Percentiles rank a stretch among this genome's conserved stretches.
Conservation (phyloP, 257 asterid genomes). For the Apocynum venetum region DNA sequence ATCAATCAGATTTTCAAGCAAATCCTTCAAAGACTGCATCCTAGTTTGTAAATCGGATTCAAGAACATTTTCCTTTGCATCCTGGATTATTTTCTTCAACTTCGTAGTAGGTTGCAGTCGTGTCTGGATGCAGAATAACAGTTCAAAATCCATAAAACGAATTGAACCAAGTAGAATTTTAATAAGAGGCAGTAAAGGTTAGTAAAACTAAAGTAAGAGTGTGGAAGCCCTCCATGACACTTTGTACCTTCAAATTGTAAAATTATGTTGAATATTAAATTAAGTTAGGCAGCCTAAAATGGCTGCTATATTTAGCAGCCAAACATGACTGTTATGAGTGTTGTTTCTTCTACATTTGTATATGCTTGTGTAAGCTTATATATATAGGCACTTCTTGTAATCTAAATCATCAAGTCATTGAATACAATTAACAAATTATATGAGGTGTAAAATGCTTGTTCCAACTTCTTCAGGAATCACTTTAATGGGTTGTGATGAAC, state of each 20-base stretch:
- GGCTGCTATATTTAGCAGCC: too few species aligned
- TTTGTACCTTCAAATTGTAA: not conserved
- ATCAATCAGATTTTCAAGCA: constrained; percentile 50
- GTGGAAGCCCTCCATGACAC: not conserved
- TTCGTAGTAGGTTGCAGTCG: constrained; percentile 70
- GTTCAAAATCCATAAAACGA: not conserved
- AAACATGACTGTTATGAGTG: too few species aligned
- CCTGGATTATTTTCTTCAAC: constrained; percentile 77
- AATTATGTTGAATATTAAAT: not conserved
- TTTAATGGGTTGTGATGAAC: not conserved
- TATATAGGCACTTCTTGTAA: too few species aligned
- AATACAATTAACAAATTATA: too few species aligned
- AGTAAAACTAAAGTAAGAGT: not conserved
- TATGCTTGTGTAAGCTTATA: too few species aligned
- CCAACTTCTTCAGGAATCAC: not conserved
- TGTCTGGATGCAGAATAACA: constrained; percentile 41
- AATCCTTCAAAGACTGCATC: constrained; percentile 82
- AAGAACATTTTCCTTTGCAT: constrained; percentile 57
- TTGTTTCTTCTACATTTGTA: too few species aligned
- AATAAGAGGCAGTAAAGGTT: not conserved
- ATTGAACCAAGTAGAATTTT: not conserved
- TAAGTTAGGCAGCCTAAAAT: too few species aligned
- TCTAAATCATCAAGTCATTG: too few species aligned
- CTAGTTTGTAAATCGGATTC: constrained; percentile 62
- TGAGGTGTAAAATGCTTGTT: not conserved